Conservation (phyloP, 129 eudicot genomes). For the Arctium lappa region DNA sequence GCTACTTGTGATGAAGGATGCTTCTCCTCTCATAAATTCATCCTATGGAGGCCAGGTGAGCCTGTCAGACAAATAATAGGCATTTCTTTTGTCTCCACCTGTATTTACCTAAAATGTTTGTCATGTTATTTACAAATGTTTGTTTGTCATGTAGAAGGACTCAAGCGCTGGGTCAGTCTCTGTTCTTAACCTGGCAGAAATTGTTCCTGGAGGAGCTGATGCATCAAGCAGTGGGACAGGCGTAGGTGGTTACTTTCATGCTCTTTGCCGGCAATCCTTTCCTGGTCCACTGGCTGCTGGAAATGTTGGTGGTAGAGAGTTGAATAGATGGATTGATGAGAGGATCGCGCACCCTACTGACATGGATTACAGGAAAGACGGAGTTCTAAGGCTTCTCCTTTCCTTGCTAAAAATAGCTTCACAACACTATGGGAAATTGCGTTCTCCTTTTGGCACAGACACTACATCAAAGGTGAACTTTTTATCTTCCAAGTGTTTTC, state of each 20-base stretch:
- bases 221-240: slow-evolving; percentile 41
- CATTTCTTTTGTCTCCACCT: neutral
- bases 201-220: slow-evolving; percentile 43
- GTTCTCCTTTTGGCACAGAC: slow-evolving; percentile 89
- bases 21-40: slow-evolving; percentile 24
- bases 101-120: slow-evolving; percentile 9
- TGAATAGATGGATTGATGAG: slow-evolving; percentile 91
- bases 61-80: neutral
- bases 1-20: slow-evolving; percentile 77
- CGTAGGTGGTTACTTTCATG: slow-evolving; percentile 48
- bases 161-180: slow-evolving; percentile 49
- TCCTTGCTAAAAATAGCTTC: slow-evolving; percentile 82
- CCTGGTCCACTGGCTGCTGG: slow-evolving; percentile 95
- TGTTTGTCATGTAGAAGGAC: slow-evolving; percentile 42
- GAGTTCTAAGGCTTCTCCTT: slow-evolving; percentile 64
- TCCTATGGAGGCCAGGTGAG: slow-evolving; percentile 65
- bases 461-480: slow-evolving; percentile 54
- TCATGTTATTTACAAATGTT: neutral
- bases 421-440: slow-evolving; percentile 91
- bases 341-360: slow-evolving; percentile 57
- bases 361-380: slow-evolving; percentile 47
- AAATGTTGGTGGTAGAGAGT: slow-evolving; percentile 67
- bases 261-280: slow-evolving; percentile 72
- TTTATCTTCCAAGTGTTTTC: neutral
- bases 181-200: slow-evolving; percentile 69